Conservation (phyloP, 495 filamentous ascomycete species). For the Talaromyces nanjingensis region DNA sequence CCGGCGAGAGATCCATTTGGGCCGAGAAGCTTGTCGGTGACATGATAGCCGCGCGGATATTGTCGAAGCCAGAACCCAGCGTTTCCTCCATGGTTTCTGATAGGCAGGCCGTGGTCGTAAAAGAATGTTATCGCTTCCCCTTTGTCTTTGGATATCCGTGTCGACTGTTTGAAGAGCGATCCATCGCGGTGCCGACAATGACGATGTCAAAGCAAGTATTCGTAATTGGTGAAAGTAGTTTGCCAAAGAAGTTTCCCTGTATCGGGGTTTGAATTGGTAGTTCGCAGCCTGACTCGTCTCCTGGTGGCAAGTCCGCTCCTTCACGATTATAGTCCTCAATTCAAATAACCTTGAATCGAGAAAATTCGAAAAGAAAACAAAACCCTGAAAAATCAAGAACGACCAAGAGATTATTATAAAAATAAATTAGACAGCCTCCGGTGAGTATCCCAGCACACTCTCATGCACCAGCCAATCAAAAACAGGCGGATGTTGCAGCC, state of each 20-base stretch:
- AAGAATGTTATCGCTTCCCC: neutral
- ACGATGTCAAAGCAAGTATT: neutral
- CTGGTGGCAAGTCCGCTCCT: neutral
- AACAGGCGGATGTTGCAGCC: neutral
- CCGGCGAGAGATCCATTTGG: neutral
- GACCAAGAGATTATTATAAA: neutral
- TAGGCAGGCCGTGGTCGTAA: neutral
- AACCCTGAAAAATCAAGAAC: neutral
- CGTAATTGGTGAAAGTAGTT: neutral
- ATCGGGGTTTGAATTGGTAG: neutral
- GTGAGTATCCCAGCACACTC: neutral
- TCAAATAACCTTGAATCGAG: neutral
- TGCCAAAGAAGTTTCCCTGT: neutral
- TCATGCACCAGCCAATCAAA: neutral
- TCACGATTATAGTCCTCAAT: neutral
- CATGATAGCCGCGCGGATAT: slow-evolving; percentile 4
- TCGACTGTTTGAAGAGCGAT: neutral
- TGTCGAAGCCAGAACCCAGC: slow-evolving; percentile 9
- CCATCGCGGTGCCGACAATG: slow-evolving; percentile 1
- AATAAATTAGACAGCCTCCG: neutral
- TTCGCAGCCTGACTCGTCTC: neutral
- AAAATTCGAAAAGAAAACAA: neutral
- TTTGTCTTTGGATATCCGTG: neutral
- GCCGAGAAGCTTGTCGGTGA: neutral
- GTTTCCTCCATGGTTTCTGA: slow-evolving; percentile 6